Evolutionary conservation across 2,329 filamentous ascomycete genomes (phyloP).

Genomic region (Apiospora malaysiana): DNA sequence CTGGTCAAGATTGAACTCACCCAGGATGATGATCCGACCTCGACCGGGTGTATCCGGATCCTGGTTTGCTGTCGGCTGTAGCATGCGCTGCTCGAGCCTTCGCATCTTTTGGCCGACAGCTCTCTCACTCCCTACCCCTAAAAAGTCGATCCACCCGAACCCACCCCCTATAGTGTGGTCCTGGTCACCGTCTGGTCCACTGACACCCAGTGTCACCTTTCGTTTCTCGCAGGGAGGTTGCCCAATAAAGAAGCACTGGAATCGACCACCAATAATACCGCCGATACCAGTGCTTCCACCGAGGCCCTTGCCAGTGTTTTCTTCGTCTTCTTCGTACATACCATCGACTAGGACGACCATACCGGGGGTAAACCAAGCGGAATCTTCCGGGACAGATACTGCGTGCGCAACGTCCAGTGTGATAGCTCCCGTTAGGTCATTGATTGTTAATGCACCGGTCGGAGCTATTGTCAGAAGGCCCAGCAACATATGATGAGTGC

Average conservation of each 20-base stretch:
- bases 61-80: conserved; percentile 47
- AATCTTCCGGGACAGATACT: conserved; percentile 80
- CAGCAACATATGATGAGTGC: conserved; percentile 83
- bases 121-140: conserved; percentile 88
- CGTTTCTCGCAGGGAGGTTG: conserved; percentile 91
- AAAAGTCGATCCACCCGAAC: conserved; percentile 97
- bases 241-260: conserved; percentile 88
- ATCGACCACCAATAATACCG: conserved; percentile 88
- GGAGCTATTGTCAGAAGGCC: conserved; percentile 83
- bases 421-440: conserved; percentile 88
- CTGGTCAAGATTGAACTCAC: conserved; percentile 86
- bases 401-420: conserved; percentile 82
- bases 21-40: conserved; percentile 73
- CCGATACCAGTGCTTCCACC: conserved; percentile 83
- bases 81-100: conserved; percentile 72
- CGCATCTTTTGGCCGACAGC: conserved; percentile 85
- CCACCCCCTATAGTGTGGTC: conserved; percentile 74
- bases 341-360: conserved; percentile 97
- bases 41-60: conserved; percentile 44
- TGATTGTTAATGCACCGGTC: conserved; percentile 80
- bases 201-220: conserved; percentile 76
- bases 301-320: conserved; percentile 70
- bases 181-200: conserved; percentile 60
- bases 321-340: conserved; percentile 93
- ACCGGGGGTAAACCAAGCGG: conserved; percentile 90